A percentile compares a stretch with the other conserved stretches of the same genome.
Evolutionary conservation across 2,329 filamentous ascomycete genomes (phyloP).

Genomic region (Monilinia fructicola): DNA sequence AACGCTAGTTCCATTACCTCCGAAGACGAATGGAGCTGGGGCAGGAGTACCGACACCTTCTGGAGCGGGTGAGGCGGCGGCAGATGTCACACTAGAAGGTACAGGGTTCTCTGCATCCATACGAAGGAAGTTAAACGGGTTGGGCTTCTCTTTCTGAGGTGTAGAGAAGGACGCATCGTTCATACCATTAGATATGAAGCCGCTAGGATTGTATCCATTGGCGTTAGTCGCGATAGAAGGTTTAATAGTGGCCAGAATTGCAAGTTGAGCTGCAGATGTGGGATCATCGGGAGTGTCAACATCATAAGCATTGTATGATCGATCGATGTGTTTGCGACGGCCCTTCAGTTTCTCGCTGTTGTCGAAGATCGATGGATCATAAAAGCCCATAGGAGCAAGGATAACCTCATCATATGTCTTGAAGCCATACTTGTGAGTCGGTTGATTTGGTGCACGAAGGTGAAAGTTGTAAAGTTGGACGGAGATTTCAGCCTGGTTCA

Average conservation of each 20-base stretch:
- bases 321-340: constrained; percentile 76
- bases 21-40: constrained; percentile 54
- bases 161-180: constrained; percentile 50
- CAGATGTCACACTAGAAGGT: constrained; percentile 76
- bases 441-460: constrained; percentile 80
- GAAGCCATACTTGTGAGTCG: constrained; percentile 90
- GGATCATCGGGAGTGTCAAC: constrained; percentile 85
- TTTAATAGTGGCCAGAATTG: constrained; percentile 58
- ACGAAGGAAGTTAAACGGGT: constrained; percentile 69
- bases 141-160: constrained; percentile 61
- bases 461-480: constrained; percentile 90
- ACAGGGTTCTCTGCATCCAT: constrained; percentile 60
- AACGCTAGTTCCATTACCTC: constrained; percentile 32
- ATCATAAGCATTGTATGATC: constrained; percentile 93
- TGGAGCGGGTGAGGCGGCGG: constrained; percentile 82
- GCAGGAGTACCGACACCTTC: constrained; percentile 68
- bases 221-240: constrained; percentile 53
- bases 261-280: constrained; percentile 77
- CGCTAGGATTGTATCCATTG: constrained; percentile 45
- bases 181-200: constrained; percentile 38
- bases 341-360: constrained; percentile 75
- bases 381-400: constrained; percentile 92
- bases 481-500: constrained; percentile 85
- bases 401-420: constrained; percentile 97
- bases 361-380: constrained; percentile 84